phyloP scores from a whole-genome alignment of 2,329 filamentous ascomycete genomes.

The Diplocarpon mali region DNA sequence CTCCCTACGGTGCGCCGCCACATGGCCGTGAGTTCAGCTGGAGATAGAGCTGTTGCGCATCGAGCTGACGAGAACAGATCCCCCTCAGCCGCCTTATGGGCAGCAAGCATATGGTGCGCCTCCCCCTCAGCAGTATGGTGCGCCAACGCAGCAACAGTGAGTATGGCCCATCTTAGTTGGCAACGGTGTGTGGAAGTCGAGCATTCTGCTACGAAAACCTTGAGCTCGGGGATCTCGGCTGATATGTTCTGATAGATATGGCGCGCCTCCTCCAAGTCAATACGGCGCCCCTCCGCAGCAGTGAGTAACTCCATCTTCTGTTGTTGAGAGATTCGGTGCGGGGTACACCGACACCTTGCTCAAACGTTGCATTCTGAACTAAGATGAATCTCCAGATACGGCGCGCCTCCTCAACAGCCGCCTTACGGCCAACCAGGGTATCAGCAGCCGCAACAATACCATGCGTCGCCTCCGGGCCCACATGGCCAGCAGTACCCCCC shows the following conservation, averaged over 20 bases:
- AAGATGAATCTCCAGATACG: not conserved
- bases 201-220: not conserved
- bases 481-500: slow-evolving; percentile 15
- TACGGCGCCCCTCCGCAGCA: slow-evolving; percentile 7
- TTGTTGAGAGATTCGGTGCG: not conserved
- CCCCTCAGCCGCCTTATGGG: slow-evolving; percentile 9
- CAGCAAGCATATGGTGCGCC: slow-evolving; percentile 9
- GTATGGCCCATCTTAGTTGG: not conserved
- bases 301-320: not conserved
- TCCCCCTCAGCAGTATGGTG: slow-evolving; percentile 5
- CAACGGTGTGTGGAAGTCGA: not conserved
- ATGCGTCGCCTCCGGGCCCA: slow-evolving; percentile 9
- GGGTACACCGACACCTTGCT: not conserved
- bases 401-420: slow-evolving; percentile 9
- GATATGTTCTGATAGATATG: slow-evolving; percentile 5
- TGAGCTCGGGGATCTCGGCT: not conserved
- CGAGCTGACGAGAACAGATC: slow-evolving; percentile 10
- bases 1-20: slow-evolving; percentile 12
- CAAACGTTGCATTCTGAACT: not conserved
- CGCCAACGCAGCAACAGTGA: slow-evolving; percentile 17
- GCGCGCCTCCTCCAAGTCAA: slow-evolving; percentile 7
- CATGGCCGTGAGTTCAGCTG: slow-evolving; percentile 8
- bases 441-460: slow-evolving; percentile 4
- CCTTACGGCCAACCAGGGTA: slow-evolving; percentile 6
- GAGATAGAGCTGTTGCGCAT: not conserved